These are phyloP conservation scores for Panus rudis DNA, from an alignment of 768 basidiomycete genomes.

Conservation along the genomic window DNA sequence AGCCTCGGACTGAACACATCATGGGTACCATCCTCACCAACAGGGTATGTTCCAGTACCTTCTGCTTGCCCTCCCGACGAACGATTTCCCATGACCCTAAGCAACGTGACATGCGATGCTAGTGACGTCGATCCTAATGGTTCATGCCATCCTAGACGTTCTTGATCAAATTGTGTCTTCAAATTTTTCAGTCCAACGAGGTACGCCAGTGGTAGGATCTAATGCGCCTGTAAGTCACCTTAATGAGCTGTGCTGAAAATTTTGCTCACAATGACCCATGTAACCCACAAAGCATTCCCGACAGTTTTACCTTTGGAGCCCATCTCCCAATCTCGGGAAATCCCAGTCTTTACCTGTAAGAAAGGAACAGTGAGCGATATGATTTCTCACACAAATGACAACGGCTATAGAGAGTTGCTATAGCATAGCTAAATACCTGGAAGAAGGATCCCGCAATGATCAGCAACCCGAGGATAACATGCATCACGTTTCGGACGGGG, in stretches of 20 bases:
- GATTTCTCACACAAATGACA: background rate
- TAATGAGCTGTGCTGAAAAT: slow-evolving; percentile 1
- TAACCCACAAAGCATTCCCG: slow-evolving; percentile 32
- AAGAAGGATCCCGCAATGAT: slow-evolving; percentile 45
- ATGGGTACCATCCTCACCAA: slow-evolving; percentile 16
- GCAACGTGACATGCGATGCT: too few species aligned
- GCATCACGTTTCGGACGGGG: slow-evolving; percentile 49
- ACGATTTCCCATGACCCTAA: background rate
- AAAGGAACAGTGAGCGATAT: slow-evolving; percentile 1
- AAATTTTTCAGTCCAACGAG: slow-evolving; percentile 29
- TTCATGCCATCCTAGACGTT: slow-evolving; percentile 19
- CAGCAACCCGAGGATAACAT: slow-evolving; percentile 44
- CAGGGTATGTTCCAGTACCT: too few species aligned
- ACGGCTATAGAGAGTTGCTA: background rate
- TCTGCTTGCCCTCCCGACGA: slow-evolving; percentile 1
- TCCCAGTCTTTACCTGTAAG: slow-evolving; percentile 13
- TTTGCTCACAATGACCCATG: slow-evolving; percentile 38
- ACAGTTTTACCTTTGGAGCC: slow-evolving; percentile 23
- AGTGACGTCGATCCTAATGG: slow-evolving; percentile 1
- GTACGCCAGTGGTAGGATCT: slow-evolving; percentile 36
- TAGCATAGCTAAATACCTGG: slow-evolving; percentile 31
- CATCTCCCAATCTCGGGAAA: slow-evolving; percentile 6
- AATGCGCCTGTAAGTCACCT: background rate
- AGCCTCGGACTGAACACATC: slow-evolving; percentile 9
- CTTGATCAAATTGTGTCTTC: slow-evolving; percentile 21